Percentiles rank a stretch among this genome's conserved stretches.
These are phyloP conservation scores for Ochromonas danica DNA, from an alignment of 108 stramenopile genomes.

Conservation along the genomic window DNA sequence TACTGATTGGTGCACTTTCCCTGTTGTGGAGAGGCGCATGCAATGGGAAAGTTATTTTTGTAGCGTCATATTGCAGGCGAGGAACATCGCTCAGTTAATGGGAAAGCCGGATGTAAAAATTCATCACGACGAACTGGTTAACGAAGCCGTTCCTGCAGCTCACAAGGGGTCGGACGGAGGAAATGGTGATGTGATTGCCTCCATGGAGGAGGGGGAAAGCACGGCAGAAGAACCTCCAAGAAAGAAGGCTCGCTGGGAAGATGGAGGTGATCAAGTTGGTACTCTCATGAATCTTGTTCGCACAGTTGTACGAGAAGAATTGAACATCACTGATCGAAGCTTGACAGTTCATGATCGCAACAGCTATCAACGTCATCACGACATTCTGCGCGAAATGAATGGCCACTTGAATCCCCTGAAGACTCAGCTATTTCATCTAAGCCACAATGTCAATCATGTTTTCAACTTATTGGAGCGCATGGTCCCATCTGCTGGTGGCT, in stretches of 20 bases:
- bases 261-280: neutral
- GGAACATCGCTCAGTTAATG: neutral
- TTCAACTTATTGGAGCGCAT: neutral
- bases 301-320: no score
- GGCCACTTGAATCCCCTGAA: neutral
- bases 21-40: neutral
- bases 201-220: neutral
- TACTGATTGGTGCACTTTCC: constrained; percentile 1
- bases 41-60: neutral
- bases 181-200: no score
- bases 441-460: neutral
- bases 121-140: no score
- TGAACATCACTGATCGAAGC: no score
- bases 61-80: neutral
- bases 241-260: neutral
- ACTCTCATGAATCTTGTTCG: neutral
- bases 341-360: neutral
- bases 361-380: neutral
- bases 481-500: no score
- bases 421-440: neutral
- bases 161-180: no score
- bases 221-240: neutral
- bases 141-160: no score
- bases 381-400: neutral
- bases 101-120: no score